These are phyloP conservation scores for Cystobasidium slooffiae DNA, from an alignment of 1,284 basidiomycete species.

Conservation along the genomic window DNA sequence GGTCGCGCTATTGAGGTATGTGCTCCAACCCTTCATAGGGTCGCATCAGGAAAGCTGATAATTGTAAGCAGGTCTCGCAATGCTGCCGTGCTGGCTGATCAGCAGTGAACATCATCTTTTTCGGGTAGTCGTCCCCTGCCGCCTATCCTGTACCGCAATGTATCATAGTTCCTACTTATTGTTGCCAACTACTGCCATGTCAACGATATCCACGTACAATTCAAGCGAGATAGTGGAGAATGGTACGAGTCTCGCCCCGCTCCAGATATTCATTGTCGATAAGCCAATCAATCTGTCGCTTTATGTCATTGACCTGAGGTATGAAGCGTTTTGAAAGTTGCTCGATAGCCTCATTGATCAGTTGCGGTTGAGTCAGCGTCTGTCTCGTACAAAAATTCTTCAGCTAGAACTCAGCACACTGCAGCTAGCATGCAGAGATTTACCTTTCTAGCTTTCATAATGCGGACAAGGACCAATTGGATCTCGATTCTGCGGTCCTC, in stretches of 20 bases:
- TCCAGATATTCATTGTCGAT: conserved; percentile 98
- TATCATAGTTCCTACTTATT: background rate
- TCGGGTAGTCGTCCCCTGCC: background rate
- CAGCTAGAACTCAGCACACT: background rate
- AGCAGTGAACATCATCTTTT: background rate
- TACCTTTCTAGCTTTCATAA: conserved; percentile 91
- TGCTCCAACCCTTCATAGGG: background rate
- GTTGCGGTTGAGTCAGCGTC: conserved; percentile 91
- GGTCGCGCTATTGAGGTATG: conserved; percentile 19
- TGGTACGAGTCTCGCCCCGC: conserved; percentile 58
- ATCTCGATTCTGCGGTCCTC: conserved; percentile 97
- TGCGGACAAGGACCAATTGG: conserved; percentile 66
- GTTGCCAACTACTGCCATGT: background rate
- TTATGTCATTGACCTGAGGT: conserved; percentile 86
- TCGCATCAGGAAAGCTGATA: background rate
- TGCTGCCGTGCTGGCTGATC: background rate
- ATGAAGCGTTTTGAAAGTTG: conserved; percentile 87
- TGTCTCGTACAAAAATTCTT: conserved; percentile 55
- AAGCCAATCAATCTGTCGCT: conserved; percentile 86
- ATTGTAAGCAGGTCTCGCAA: conserved; percentile 12
- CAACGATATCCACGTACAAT: background rate
- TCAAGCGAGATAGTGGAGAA: conserved; percentile 45
- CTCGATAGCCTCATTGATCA: conserved; percentile 92
- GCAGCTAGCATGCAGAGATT: background rate
- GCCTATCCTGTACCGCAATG: background rate